phyloP scores from a whole-genome alignment of 306 rosid species.

The Corylus americana region DNA sequence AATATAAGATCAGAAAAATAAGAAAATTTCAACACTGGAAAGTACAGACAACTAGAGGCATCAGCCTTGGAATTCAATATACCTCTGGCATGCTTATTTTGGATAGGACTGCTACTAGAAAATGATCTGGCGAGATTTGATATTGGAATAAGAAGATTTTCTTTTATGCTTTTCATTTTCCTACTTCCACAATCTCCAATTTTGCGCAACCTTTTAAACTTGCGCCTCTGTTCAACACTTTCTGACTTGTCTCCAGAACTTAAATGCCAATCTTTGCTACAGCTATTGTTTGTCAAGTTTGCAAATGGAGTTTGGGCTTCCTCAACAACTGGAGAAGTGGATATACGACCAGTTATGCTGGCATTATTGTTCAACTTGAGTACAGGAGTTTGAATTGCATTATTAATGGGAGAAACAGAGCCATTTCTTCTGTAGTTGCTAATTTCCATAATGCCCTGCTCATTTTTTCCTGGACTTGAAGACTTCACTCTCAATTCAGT shows the following conservation, averaged over 20 bases:
- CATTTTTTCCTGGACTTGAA: conserved; percentile 36
- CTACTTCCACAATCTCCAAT: conserved; percentile 40
- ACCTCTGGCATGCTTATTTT: conserved; percentile 52
- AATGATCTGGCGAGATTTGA: conserved; percentile 35
- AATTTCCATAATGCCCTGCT: conserved; percentile 33
- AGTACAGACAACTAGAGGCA: not conserved
- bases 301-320: conserved; percentile 41
- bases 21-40: not conserved
- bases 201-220: conserved; percentile 78
- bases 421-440: conserved; percentile 31
- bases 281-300: conserved; percentile 43
- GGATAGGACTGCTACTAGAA: conserved; percentile 29
- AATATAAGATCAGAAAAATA: not conserved
- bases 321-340: conserved; percentile 47
- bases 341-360: conserved; percentile 38
- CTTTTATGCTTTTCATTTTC: conserved; percentile 40
- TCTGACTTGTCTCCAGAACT: conserved; percentile 51
- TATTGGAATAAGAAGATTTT: conserved; percentile 22
- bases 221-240: conserved; percentile 54
- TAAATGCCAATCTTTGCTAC: conserved; percentile 60
- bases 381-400: conserved; percentile 52
- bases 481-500: conserved; percentile 32
- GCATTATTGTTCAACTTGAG: conserved; percentile 42
- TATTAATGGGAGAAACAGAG: conserved; percentile 36
- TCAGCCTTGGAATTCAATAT: conserved; percentile 23